A percentile compares a stretch with the other conserved stretches of the same genome.
Evolutionary conservation across 805 yeast genomes (phyloP).

Genomic region (Candida michaelii): DNA sequence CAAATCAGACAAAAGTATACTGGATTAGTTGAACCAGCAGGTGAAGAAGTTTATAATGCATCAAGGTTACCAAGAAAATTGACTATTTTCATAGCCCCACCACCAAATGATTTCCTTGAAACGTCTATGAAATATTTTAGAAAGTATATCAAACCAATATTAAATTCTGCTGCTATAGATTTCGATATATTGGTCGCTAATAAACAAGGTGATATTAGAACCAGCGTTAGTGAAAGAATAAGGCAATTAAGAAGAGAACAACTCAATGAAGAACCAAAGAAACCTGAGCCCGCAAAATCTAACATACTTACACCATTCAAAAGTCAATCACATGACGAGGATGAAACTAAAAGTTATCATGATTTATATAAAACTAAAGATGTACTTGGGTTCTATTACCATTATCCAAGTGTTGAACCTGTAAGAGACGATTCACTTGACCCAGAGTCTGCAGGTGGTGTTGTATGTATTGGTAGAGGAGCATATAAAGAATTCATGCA

Average conservation of each 20-base stretch:
- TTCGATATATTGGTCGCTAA: conserved; percentile 73
- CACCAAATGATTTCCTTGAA: conserved; percentile 87
- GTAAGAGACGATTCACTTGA: conserved; percentile 49
- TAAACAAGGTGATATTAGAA: conserved; percentile 87
- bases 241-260: conserved; percentile 59
- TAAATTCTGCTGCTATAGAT: conserved; percentile 83
- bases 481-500: conserved; percentile 88
- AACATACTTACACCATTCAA: neutral
- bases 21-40: conserved; percentile 52
- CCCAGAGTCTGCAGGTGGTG: conserved; percentile 69
- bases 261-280: conserved; percentile 2
- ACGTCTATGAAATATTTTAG: conserved; percentile 72
- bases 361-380: conserved; percentile 43
- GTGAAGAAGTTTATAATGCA: conserved; percentile 46
- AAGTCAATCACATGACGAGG: conserved; percentile 16
- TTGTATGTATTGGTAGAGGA: conserved; percentile 91
- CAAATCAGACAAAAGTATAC: conserved; percentile 65
- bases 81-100: conserved; percentile 89
- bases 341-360: conserved; percentile 18
- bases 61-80: conserved; percentile 68
- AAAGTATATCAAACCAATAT: conserved; percentile 78
- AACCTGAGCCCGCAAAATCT: conserved; percentile 12
- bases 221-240: conserved; percentile 77
- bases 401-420: conserved; percentile 27
- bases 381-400: conserved; percentile 57